These are phyloP conservation scores for Parachaetomium inaequale DNA, from an alignment of 495 filamentous ascomycete genomes.

Conservation along the genomic window DNA sequence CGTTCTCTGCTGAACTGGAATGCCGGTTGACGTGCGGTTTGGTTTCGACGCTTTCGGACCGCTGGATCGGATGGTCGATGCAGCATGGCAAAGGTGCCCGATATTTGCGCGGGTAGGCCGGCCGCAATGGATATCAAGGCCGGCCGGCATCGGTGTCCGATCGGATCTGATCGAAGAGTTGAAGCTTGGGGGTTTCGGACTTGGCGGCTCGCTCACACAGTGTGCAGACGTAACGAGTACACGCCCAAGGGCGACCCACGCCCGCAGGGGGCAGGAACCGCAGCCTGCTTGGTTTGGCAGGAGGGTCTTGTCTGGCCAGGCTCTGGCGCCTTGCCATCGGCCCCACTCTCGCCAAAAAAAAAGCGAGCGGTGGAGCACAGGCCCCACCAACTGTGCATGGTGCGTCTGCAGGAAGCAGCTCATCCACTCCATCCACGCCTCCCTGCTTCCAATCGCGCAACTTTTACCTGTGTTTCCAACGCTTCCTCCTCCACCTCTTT, in stretches of 20 bases:
- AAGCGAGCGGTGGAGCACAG: constrained; percentile 12
- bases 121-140: background rate
- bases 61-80: too few relatives aligned
- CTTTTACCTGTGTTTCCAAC: constrained; percentile 9
- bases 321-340: constrained; percentile 17
- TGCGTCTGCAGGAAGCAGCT: constrained; percentile 13
- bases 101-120: too few relatives aligned
- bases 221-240: constrained; percentile 6
- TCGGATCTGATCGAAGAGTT: background rate
- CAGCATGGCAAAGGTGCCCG: too few relatives aligned
- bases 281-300: background rate
- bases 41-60: too few relatives aligned
- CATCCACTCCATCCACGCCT: constrained; percentile 18
- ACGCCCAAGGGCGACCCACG: background rate
- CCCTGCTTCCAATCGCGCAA: constrained; percentile 9
- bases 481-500: constrained; percentile 14
- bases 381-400: constrained; percentile 19
- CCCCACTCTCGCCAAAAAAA: constrained; percentile 17
- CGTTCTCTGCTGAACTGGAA: background rate
- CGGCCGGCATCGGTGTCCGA: constrained; percentile 9
- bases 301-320: background rate
- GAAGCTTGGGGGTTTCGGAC: background rate
- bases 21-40: too few relatives aligned
- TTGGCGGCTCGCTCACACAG: constrained; percentile 15
- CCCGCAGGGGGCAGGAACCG: background rate